These are phyloP conservation scores for Ammopiptanthus mongolicus DNA, from an alignment of 306 rosid species.

Conservation along the genomic window DNA sequence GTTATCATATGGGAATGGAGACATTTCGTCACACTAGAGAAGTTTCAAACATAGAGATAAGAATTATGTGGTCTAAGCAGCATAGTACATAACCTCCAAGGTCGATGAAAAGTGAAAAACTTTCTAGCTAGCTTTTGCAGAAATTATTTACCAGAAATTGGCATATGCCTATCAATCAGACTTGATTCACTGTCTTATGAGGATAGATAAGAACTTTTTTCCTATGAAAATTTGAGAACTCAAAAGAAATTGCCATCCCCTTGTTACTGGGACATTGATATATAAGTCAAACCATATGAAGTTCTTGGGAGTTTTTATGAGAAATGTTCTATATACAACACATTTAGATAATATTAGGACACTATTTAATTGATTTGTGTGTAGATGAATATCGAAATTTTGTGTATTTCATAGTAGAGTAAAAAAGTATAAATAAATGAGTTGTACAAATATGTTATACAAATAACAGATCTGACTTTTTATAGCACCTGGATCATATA, in stretches of 20 bases:
- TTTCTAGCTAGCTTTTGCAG: constrained; percentile 2
- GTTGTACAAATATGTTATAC: too few relatives aligned
- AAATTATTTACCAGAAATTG: not conserved
- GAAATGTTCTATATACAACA: too few relatives aligned
- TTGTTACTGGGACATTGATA: constrained; percentile 21
- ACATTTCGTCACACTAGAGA: constrained; percentile 17
- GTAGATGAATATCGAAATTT: too few relatives aligned
- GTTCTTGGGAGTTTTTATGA: too few relatives aligned
- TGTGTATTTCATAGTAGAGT: too few relatives aligned
- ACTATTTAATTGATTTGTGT: too few relatives aligned
- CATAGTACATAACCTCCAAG: constrained; percentile 18
- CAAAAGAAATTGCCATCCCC: not conserved
- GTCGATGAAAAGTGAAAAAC: constrained; percentile 24
- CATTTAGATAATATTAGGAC: too few relatives aligned
- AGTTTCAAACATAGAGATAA: constrained; percentile 13
- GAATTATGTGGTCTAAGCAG: constrained; percentile 14
- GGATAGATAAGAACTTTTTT: not conserved
- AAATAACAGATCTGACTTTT: too few relatives aligned
- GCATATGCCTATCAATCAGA: not conserved
- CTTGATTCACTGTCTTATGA: not conserved
- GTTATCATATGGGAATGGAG: constrained; percentile 10
- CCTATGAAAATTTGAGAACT: not conserved
- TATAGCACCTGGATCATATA: too few relatives aligned
- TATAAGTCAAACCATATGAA: constrained; percentile 12
- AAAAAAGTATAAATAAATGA: too few relatives aligned